Evolutionary conservation across 805 yeast species (phyloP), one percentile per base, ranked within the genome.

Genomic region (Nakazawaea molendinolei): DNA sequence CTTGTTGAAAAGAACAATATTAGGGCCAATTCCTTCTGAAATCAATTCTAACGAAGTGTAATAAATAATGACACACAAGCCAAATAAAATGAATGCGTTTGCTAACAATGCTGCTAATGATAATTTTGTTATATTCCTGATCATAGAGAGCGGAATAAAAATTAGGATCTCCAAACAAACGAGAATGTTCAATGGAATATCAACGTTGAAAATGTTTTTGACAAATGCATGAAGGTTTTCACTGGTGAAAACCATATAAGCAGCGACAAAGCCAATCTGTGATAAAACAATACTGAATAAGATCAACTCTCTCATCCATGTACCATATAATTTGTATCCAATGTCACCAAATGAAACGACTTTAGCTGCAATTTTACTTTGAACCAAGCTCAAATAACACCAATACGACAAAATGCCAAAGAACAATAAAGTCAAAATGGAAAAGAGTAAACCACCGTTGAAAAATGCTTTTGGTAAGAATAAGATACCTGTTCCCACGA

Each of bases 281-380:
- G 90, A 78, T 10, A 81, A 48, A 9, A 80, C 72, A 37, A 84
- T 69, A 1, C 90, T 79, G 10, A 65, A 49, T 28, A 83, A 56
- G 38, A 84, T 84, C 33, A 80, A 52, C 31, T 67, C 59, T 52
- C 77, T 85, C 64, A 84, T 63, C 70, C 78, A 71, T 3, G 55
- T 54, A 2, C 92, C 92, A 53, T 76, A 83, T 18, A 81, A 57
- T 30, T 59, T 67, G 18, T 55, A 47, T 3, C 92, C 94, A 34
- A 83, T 78, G 40, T 83, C 92, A 46, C 85, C 86, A 58, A 84
- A 84, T n/a, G 89, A 76, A 0, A 84, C 66, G 1, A 82, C 86
- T 6, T 67, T 67, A 0, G 83, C 71, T 4, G 71, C 65, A 14
- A 59, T 62, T 45, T 83, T 83, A 13, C 86, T 57, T 37, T 61